Percentiles rank a stretch among this genome's conserved stretches.
phyloP scores from a whole-genome alignment of 2,329 filamentous ascomycete genomes.

The Fusarium marasasianum region DNA sequence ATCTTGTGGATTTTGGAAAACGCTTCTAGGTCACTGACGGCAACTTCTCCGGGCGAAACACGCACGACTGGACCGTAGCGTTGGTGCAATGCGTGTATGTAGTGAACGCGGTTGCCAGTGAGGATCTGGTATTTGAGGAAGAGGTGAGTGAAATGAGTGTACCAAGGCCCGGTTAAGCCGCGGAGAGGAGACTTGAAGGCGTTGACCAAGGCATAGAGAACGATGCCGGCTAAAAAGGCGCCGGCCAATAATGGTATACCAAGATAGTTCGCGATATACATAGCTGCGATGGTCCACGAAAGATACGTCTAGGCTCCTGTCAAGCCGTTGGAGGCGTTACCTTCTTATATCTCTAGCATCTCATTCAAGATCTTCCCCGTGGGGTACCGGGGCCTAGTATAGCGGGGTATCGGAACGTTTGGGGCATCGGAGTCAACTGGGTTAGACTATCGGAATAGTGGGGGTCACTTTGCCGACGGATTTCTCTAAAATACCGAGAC shows the following conservation, averaged over 20 bases:
- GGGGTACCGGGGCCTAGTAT: not conserved
- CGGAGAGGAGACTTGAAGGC: not conserved
- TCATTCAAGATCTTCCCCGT: not conserved
- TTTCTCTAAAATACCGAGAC: not conserved
- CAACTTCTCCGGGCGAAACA: not conserved
- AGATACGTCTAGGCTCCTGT: rapidly evolving
- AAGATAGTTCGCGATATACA: not conserved
- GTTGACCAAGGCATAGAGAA: not conserved
- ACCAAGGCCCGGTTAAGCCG: constrained; percentile 10
- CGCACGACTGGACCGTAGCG: not conserved
- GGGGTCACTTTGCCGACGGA: not conserved
- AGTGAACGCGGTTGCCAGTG: constrained; percentile 6
- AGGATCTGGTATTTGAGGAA: not conserved
- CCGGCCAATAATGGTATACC: not conserved
- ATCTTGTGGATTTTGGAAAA: constrained; percentile 28
- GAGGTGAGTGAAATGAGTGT: constrained; percentile 11
- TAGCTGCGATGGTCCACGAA: rapidly evolving
- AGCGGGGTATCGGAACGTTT: not conserved
- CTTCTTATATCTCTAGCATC: not conserved
- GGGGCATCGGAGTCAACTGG: not conserved
- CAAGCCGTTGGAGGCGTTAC: rapidly evolving
- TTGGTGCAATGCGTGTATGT: not conserved
- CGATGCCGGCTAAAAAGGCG: not conserved
- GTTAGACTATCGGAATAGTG: not conserved
- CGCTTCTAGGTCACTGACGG: not conserved